Percentiles rank a stretch among this genome's conserved stretches.
Evolutionary conservation across 1,284 basidiomycete genomes (phyloP).

Genomic region (Ustanciosporium gigantosporum): DNA sequence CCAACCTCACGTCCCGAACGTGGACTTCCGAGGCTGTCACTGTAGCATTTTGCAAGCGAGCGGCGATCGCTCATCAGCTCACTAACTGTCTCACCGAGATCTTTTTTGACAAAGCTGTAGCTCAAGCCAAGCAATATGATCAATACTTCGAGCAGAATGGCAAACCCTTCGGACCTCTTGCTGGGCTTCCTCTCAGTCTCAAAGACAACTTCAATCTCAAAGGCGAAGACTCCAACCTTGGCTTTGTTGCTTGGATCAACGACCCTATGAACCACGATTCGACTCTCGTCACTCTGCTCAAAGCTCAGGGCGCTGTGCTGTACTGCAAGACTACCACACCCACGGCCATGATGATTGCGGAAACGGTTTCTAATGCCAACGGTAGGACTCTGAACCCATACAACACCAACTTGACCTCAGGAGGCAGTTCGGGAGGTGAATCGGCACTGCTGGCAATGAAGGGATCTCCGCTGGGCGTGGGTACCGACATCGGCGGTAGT

Average conservation of each 20-base stretch:
- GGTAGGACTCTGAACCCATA: constrained; percentile 31
- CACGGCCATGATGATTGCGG: constrained; percentile 42
- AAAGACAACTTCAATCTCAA: constrained; percentile 40
- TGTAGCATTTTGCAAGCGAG: constrained; percentile 39
- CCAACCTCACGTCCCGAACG: constrained; percentile 5
- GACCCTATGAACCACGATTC: constrained; percentile 23
- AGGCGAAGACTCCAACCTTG: constrained; percentile 30
- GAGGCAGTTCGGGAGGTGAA: constrained; percentile 48
- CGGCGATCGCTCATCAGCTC: constrained; percentile 42
- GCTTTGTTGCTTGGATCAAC: constrained; percentile 36
- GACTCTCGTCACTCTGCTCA: constrained; percentile 25
- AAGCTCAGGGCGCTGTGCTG: constrained; percentile 30
- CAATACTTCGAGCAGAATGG: constrained; percentile 3
- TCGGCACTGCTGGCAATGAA: constrained; percentile 31
- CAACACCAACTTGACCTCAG: constrained; percentile 25
- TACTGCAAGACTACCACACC: constrained; percentile 42
- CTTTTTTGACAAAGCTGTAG: constrained; percentile 33
- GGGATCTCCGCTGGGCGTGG: constrained; percentile 39
- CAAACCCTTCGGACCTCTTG: constrained; percentile 16
- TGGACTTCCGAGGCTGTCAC: constrained; percentile 31
- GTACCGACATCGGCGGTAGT: constrained; percentile 44
- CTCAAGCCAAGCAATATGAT: constrained; percentile 13
- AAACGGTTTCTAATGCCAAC: constrained; percentile 34
- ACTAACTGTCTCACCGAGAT: constrained; percentile 40
- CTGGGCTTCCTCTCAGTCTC: constrained; percentile 28